Evolutionary conservation across 164 flowering plant genomes (phyloP).

Genomic region (Protea cynaroides): DNA sequence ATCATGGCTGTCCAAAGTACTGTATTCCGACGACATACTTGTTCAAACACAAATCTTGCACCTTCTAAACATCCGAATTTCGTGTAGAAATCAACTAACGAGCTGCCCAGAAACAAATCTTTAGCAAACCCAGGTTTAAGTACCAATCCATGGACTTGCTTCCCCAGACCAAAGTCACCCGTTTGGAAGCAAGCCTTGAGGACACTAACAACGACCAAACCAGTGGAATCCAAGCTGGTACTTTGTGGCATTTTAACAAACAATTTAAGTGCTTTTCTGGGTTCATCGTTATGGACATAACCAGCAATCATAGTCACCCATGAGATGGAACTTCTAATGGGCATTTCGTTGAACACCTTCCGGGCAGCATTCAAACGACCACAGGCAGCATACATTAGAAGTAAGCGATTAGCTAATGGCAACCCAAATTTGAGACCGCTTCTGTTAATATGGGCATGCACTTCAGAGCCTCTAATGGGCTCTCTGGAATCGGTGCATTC

Average conservation of each 20-base stretch:
- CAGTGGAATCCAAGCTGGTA: background rate
- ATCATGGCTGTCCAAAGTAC: slow-evolving; percentile 51
- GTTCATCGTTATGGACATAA: slow-evolving; percentile 23
- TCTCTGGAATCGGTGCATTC: slow-evolving; percentile 46
- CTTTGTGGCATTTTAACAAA: slow-evolving; percentile 29
- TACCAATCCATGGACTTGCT: slow-evolving; percentile 51
- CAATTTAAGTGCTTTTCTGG: slow-evolving; percentile 28
- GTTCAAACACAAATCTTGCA: slow-evolving; percentile 40
- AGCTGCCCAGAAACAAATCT: slow-evolving; percentile 28
- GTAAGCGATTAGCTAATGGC: slow-evolving; percentile 36
- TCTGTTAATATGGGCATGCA: slow-evolving; percentile 37
- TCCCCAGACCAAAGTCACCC: slow-evolving; percentile 33
- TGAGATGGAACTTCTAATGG: slow-evolving; percentile 30
- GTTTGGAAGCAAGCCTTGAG: slow-evolving; percentile 44
- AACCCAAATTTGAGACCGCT: slow-evolving; percentile 14
- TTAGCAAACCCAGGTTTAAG: slow-evolving; percentile 29
- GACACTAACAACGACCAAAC: slow-evolving; percentile 29
- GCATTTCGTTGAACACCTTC: slow-evolving; percentile 48
- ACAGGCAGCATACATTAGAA: slow-evolving; percentile 41
- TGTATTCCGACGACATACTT: slow-evolving; percentile 25
- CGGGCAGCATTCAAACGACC: slow-evolving; percentile 37
- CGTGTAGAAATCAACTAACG: slow-evolving; percentile 48
- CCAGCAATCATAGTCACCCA: slow-evolving; percentile 53
- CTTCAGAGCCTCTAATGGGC: slow-evolving; percentile 23
- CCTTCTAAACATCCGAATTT: slow-evolving; percentile 22